These are phyloP conservation scores for Trifolium pratense DNA, from an alignment of 306 rosid species.

Conservation along the genomic window DNA sequence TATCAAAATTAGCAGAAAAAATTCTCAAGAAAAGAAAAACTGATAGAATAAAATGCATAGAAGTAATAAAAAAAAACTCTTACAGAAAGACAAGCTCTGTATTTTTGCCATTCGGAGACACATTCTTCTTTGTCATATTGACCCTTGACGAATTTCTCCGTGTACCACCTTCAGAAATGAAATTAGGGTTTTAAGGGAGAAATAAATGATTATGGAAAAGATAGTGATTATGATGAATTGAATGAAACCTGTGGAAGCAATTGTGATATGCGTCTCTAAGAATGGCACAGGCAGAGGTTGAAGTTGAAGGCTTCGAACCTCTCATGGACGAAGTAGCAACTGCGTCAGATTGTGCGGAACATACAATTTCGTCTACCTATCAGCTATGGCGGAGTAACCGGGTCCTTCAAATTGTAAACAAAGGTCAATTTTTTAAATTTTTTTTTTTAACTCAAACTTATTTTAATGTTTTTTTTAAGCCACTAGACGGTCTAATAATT, in stretches of 20 bases:
- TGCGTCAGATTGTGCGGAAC: neutral
- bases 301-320: slow-evolving; percentile 50
- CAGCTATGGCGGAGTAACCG: too few relatives aligned
- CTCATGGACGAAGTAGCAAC: slow-evolving; percentile 36
- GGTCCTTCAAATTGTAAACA: too few relatives aligned
- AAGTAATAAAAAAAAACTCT: neutral
- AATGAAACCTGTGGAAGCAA: slow-evolving; percentile 78
- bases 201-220: neutral
- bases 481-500: too few relatives aligned
- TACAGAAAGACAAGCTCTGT: slow-evolving; percentile 86
- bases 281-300: slow-evolving; percentile 73
- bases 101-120: slow-evolving; percentile 75
- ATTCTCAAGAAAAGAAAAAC: neutral
- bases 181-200: slow-evolving; percentile 42
- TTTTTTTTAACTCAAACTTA: too few relatives aligned
- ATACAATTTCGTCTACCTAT: neutral
- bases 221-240: neutral
- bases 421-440: too few relatives aligned
- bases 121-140: slow-evolving; percentile 77
- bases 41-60: neutral
- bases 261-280: slow-evolving; percentile 83
- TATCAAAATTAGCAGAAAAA: slow-evolving; percentile 35
- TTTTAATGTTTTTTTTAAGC: too few relatives aligned
- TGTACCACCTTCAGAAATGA: slow-evolving; percentile 63
- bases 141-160: slow-evolving; percentile 78